Percentiles rank a stretch among this genome's conserved stretches.
These are phyloP conservation scores for Xylaria sp. DNA, from an alignment of 2,329 filamentous ascomycete genomes.

Conservation along the genomic window DNA sequence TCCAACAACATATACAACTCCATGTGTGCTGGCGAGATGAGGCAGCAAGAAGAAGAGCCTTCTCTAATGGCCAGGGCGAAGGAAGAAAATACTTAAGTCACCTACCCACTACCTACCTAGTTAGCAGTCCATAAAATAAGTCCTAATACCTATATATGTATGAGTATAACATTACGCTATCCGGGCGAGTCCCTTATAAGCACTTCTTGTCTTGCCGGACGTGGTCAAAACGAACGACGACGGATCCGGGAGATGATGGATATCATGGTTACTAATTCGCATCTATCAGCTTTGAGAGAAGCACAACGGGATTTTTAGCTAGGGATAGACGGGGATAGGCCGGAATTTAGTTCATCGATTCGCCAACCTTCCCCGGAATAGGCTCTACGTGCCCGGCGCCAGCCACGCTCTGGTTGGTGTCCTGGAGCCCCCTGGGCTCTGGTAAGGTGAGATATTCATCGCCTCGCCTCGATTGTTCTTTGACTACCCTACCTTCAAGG, in stretches of 20 bases:
- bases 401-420: conserved; percentile 30
- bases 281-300: conserved; percentile 21
- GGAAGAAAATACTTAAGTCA: conserved; percentile 12
- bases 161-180: conserved; percentile 1
- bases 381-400: conserved; percentile 10
- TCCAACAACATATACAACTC: conserved; percentile 9
- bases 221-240: conserved; percentile 14
- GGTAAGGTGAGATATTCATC: conserved; percentile 20
- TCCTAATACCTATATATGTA: conserved; percentile 30
- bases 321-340: conserved; percentile 17
- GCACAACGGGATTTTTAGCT: conserved; percentile 20
- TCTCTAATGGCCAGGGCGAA: conserved; percentile 1
- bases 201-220: conserved; percentile 16
- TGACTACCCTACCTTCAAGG: conserved; percentile 1
- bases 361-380: conserved; percentile 19
- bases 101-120: conserved; percentile 7
- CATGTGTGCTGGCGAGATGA: conserved; percentile 10
- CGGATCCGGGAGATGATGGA: conserved; percentile 20
- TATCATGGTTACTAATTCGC: conserved; percentile 24
- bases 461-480: conserved; percentile 16
- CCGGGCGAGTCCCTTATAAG: neutral
- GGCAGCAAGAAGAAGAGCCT: conserved; percentile 9
- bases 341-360: conserved; percentile 20
- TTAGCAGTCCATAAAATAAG: conserved; percentile 27
- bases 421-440: conserved; percentile 19